Conservation (phyloP, 495 filamentous ascomycete genomes). For the Penicillium dipodomyicola region DNA sequence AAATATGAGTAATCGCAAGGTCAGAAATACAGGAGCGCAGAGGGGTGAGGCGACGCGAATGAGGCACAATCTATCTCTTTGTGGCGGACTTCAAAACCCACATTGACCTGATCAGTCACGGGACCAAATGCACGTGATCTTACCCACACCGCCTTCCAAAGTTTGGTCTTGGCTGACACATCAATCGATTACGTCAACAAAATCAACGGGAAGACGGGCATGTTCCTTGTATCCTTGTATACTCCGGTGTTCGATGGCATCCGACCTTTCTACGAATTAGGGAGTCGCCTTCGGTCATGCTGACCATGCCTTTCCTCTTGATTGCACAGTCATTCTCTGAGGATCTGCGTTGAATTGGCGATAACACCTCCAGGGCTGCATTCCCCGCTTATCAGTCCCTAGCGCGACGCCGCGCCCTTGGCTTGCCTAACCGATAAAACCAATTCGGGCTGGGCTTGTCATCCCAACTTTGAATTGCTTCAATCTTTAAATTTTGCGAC, state of each 20-base stretch:
- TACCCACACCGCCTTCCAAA: constrained; percentile 24
- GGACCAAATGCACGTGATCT: constrained; percentile 25
- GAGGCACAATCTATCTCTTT: constrained; percentile 43
- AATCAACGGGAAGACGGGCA: not conserved
- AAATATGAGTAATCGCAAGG: constrained; percentile 13
- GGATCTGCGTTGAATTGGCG: constrained; percentile 5
- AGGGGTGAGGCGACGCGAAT: constrained; percentile 17
- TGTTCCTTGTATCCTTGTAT: not conserved
- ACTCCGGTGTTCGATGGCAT: not conserved
- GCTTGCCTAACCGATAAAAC: constrained; percentile 16
- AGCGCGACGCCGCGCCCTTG: constrained; percentile 16
- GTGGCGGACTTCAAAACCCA: constrained; percentile 50
- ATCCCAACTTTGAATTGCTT: not conserved
- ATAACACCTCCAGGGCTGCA: not conserved
- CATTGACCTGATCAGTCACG: constrained; percentile 27
- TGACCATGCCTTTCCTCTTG: not conserved
- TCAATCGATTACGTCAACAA: not conserved
- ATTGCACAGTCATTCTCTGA: not conserved
- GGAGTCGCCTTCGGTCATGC: not conserved
- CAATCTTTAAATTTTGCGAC: not conserved
- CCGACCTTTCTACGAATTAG: not conserved
- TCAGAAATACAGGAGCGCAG: constrained; percentile 10
- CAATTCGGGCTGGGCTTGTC: constrained; percentile 1
- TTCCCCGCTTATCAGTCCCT: constrained; percentile 12
- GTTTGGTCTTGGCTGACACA: constrained; percentile 1